phyloP scores from a whole-genome alignment of 1,284 basidiomycete genomes.

The Porodaedalea pini region DNA sequence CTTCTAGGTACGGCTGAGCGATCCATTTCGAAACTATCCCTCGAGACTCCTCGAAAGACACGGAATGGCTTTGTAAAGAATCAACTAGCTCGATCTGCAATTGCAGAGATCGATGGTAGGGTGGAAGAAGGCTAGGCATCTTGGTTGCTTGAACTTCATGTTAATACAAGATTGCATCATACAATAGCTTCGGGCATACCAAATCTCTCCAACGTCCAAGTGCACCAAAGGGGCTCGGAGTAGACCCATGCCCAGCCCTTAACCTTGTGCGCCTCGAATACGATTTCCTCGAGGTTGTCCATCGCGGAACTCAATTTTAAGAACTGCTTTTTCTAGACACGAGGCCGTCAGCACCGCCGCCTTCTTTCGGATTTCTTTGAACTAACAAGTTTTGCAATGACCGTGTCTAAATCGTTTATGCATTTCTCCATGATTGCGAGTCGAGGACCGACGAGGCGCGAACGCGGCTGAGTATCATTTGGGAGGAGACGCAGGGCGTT shows the following conservation, averaged over 20 bases:
- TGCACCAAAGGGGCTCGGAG: constrained; percentile 70
- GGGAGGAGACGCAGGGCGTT: constrained; percentile 59
- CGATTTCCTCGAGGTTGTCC: constrained; percentile 58
- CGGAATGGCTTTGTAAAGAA: constrained; percentile 56
- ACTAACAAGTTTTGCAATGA: constrained; percentile 62
- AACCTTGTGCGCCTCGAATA: constrained; percentile 62
- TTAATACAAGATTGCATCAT: neutral
- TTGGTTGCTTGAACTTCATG: constrained; percentile 43
- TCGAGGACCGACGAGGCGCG: constrained; percentile 57
- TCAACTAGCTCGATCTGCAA: constrained; percentile 54
- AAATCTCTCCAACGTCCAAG: constrained; percentile 76
- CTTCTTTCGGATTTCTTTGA: constrained; percentile 7
- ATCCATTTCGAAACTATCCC: constrained; percentile 59
- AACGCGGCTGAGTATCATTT: constrained; percentile 47
- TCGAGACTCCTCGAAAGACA: constrained; percentile 65
- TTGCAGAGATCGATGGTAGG: constrained; percentile 65
- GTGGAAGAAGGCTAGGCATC: constrained; percentile 51
- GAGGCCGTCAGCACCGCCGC: neutral
- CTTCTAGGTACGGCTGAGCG: constrained; percentile 59
- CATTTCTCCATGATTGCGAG: constrained; percentile 63
- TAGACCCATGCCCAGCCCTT: constrained; percentile 68
- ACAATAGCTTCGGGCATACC: constrained; percentile 40
- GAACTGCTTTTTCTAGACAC: constrained; percentile 61
- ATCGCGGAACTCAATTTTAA: constrained; percentile 55
- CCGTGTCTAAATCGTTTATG: constrained; percentile 54